Evolutionary conservation across 139 green algal species (phyloP).

Genomic region (Asterochloris erici): DNA sequence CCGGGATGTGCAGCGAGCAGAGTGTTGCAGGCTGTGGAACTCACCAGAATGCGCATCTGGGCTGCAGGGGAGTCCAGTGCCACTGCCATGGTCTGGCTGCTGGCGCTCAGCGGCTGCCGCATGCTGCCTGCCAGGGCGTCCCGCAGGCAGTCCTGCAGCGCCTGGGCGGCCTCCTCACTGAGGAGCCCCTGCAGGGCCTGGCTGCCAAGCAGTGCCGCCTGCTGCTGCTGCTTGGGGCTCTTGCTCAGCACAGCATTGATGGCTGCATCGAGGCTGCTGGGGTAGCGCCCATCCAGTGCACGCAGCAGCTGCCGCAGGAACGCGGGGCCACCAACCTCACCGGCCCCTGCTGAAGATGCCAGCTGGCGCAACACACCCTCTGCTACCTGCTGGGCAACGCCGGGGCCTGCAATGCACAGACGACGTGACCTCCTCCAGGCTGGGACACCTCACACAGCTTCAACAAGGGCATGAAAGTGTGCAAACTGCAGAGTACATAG

Average conservation of each 20-base stretch:
- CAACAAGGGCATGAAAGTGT: too few relatives aligned
- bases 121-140: slow-evolving; percentile 23
- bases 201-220: too few relatives aligned
- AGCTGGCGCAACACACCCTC: too few relatives aligned
- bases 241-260: slow-evolving; percentile 37
- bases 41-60: slow-evolving; percentile 42
- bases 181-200: too few relatives aligned
- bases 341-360: too few relatives aligned
- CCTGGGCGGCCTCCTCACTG: neutral
- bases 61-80: slow-evolving; percentile 33
- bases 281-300: slow-evolving; percentile 47
- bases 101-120: slow-evolving; percentile 18
- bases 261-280: slow-evolving; percentile 32
- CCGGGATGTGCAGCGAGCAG: too few relatives aligned
- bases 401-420: too few relatives aligned
- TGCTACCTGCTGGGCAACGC: too few relatives aligned
- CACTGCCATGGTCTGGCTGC: neutral
- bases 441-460: too few relatives aligned
- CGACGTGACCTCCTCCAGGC: too few relatives aligned
- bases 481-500: too few relatives aligned
- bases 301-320: slow-evolving; percentile 5
- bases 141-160: slow-evolving; percentile 1
- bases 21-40: neutral
- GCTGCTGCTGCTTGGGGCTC: neutral
- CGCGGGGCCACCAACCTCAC: too few relatives aligned